Base-by-base conservation (phyloP, 2,329 filamentous ascomycete species). In the Ramichloridium luteum region DNA sequence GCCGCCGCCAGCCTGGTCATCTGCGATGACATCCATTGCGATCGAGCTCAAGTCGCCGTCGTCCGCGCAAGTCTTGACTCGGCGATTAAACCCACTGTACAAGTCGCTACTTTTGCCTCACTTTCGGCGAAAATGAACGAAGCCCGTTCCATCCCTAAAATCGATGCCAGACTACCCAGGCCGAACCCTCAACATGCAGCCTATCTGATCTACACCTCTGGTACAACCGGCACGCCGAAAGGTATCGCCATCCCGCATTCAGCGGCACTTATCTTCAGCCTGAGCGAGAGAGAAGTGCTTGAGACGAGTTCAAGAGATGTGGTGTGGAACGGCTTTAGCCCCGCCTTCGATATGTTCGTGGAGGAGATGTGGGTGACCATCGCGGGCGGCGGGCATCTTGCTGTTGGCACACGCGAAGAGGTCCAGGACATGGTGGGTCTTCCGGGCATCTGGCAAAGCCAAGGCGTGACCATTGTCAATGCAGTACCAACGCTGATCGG, bases 141-240 rank as follows among this genome's bases (percentile, higher is more conserved):
- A 13, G 15, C 27, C 15, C n/a, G 4, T 14, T 28, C 20, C 8
- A 23, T 5, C 13, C 9, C 27, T 11, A 12, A 15, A n/a, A 13
- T n/a, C n/a, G n/a, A n/a, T n/a, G 5, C 30, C 10, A 6, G 13
- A n/a, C 25, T 13, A 10, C 10, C 13, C 12, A 36, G 30, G 6
- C 39, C 41, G 25, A 27, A 18, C 2, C 38, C 40, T 22, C 26
- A 35, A 16, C 32, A 46, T 33, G 44, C 41, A 16, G 41, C 41
- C 13, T 47, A 43, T 27, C 38, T 54, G 16, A 48, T 53, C 15
- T 50, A 47, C 38, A 48, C 50, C 16, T 46, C 45, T 13, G 45
- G 49, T n/a, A 46, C 43, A 13, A 47, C 42, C 5, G 44, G 46
- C 6, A 41, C 43, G 6, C 45, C 49, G 4, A 52, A 50, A 25